These are phyloP conservation scores for Cutaneotrichosporon sp. DNA, from an alignment of 1,284 basidiomycete species.

Conservation along the genomic window DNA sequence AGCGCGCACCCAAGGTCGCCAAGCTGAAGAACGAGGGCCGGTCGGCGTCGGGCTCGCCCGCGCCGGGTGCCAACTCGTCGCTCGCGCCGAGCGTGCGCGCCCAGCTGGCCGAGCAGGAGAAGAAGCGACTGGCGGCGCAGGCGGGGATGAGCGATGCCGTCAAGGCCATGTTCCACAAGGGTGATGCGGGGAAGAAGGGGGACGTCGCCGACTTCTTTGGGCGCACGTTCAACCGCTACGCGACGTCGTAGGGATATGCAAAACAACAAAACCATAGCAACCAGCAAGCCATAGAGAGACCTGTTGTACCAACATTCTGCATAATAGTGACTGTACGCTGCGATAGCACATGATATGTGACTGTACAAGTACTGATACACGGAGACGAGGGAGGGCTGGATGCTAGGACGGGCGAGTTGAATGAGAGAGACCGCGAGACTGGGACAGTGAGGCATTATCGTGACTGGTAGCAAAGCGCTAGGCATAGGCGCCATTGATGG, in stretches of 20 bases:
- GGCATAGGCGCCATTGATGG: too few species aligned
- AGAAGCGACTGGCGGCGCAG: conserved; percentile 46
- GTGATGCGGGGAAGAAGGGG: conserved; percentile 26
- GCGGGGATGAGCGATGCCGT: conserved; percentile 55
- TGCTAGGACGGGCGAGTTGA: too few species aligned
- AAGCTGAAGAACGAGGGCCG: conserved; percentile 17
- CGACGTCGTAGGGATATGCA: neutral
- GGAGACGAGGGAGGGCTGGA: too few species aligned
- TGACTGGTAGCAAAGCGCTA: too few species aligned
- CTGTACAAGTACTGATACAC: too few species aligned
- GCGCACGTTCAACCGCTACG: conserved; percentile 49
- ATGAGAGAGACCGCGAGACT: too few species aligned
- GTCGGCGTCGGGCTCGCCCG: conserved; percentile 5
- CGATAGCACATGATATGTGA: neutral
- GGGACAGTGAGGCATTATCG: too few species aligned
- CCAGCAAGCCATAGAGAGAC: conserved; percentile 17
- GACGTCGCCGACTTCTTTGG: conserved; percentile 51
- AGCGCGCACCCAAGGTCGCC: too few species aligned
- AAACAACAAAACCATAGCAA: too few species aligned
- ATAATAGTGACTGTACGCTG: neutral
- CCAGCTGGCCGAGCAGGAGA: conserved; percentile 52
- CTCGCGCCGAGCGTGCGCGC: conserved; percentile 40
- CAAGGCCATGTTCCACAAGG: conserved; percentile 51
- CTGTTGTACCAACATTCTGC: conserved; percentile 11
- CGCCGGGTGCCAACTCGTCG: conserved; percentile 12